phyloP scores from a whole-genome alignment of 2,329 filamentous ascomycete species.

The Aspergillus vadensis region DNA sequence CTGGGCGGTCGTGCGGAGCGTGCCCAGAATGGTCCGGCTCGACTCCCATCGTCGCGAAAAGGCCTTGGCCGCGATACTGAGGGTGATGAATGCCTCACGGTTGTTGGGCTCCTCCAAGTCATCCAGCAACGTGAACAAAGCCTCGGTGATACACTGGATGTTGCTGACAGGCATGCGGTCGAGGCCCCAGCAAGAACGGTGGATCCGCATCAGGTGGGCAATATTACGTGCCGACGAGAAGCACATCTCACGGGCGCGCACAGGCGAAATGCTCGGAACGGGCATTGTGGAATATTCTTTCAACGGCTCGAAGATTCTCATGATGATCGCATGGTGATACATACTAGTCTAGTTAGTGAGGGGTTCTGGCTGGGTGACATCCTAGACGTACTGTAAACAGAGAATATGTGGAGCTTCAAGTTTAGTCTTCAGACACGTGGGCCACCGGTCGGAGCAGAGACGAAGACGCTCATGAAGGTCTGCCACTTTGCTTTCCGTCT shows the following conservation, averaged over 20 bases:
- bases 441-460: slow-evolving; percentile 18
- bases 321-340: slow-evolving; percentile 42
- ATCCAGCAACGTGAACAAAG: slow-evolving; percentile 32
- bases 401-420: slow-evolving; percentile 25
- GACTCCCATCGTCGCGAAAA: slow-evolving; percentile 28
- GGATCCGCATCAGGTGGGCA: slow-evolving; percentile 28
- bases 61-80: slow-evolving; percentile 26
- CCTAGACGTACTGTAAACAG: slow-evolving; percentile 25
- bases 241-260: slow-evolving; percentile 20
- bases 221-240: slow-evolving; percentile 30
- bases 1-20: slow-evolving; percentile 25
- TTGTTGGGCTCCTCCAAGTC: slow-evolving; percentile 24
- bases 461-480: slow-evolving; percentile 22
- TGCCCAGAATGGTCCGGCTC: slow-evolving; percentile 9
- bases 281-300: slow-evolving; percentile 8
- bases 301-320: slow-evolving; percentile 32
- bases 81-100: slow-evolving; percentile 28
- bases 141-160: slow-evolving; percentile 33
- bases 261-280: slow-evolving; percentile 12
- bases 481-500: slow-evolving; percentile 17
- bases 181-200: slow-evolving; percentile 33
- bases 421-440: slow-evolving; percentile 14
- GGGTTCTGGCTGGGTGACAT: rapidly evolving
- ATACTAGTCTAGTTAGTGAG: slow-evolving; percentile 29
- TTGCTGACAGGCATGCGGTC: slow-evolving; percentile 36